phyloP scores from a whole-genome alignment of 2,329 filamentous ascomycete species.

The Curvularia verruculosa region DNA sequence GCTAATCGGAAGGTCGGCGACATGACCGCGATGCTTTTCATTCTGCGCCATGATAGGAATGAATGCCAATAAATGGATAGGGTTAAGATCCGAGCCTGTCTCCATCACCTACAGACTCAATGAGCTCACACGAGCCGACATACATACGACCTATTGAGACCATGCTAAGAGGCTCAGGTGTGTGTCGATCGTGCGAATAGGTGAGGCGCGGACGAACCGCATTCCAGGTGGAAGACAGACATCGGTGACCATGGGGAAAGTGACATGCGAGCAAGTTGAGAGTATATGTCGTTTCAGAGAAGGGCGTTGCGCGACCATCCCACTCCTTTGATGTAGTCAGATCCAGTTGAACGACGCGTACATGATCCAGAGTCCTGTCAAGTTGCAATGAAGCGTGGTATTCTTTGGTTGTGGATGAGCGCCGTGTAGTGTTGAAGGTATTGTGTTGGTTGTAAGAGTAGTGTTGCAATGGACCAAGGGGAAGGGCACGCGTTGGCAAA shows the following conservation, averaged over 20 bases:
- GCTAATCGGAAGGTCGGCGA: constrained; percentile 72
- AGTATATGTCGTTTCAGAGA: constrained; percentile 32
- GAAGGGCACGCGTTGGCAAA: constrained; percentile 23
- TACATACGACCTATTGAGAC: constrained; percentile 58
- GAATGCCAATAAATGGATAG: constrained; percentile 79
- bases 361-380: constrained; percentile 23
- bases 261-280: constrained; percentile 65
- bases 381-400: constrained; percentile 6
- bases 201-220: constrained; percentile 56
- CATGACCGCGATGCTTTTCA: constrained; percentile 55
- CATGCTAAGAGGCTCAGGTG: constrained; percentile 66
- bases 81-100: constrained; percentile 93
- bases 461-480: not conserved
- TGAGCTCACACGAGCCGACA: constrained; percentile 41
- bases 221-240: constrained; percentile 68
- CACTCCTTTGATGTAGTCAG: constrained; percentile 39
- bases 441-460: constrained; percentile 23
- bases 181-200: constrained; percentile 52
- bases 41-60: constrained; percentile 54
- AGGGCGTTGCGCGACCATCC: constrained; percentile 33
- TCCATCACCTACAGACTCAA: constrained; percentile 55
- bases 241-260: constrained; percentile 81
- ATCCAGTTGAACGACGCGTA: constrained; percentile 17
- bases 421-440: constrained; percentile 21
- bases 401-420: constrained; percentile 10